These are phyloP conservation scores for Fusarium odoratissimum DNA, from an alignment of 2,329 filamentous ascomycete genomes.

Conservation along the genomic window DNA sequence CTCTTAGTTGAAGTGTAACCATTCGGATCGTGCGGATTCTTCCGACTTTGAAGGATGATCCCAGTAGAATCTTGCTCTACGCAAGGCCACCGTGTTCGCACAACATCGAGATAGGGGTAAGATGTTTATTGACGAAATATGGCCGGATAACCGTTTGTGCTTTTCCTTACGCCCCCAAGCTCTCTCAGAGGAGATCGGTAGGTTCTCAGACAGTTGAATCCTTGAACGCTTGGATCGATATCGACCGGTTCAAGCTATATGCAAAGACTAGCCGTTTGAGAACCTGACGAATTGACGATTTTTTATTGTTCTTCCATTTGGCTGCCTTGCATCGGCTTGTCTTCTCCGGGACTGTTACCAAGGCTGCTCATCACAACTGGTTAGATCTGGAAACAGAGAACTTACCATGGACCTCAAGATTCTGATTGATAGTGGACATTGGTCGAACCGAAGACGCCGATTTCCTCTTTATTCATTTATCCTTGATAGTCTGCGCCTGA, in stretches of 20 bases:
- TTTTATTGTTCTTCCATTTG: neutral
- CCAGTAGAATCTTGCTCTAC: neutral
- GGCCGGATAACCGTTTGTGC: neutral
- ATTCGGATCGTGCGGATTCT: conserved; percentile 8
- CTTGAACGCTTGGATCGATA: neutral
- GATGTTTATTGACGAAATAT: neutral
- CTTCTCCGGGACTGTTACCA: neutral
- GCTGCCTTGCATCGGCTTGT: neutral
- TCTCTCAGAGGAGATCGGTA: neutral
- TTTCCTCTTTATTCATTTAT: conserved; percentile 40
- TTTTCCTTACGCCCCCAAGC: neutral
- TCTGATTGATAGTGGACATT: neutral
- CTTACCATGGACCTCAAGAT: conserved; percentile 1
- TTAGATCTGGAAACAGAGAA: neutral
- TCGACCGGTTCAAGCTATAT: neutral
- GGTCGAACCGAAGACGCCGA: conserved; percentile 29
- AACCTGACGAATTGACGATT: neutral
- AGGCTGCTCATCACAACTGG: neutral
- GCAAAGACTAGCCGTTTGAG: neutral
- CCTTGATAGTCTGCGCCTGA: conserved; percentile 37
- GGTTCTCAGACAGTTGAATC: neutral
- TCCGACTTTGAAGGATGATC: conserved; percentile 2
- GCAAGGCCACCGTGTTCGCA: conserved; percentile 18
- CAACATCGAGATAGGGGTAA: conserved; percentile 10
- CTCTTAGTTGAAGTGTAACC: neutral